phyloP scores from a whole-genome alignment of 176 grass and related monocot species.

The Echinochloa phyllopogon region DNA sequence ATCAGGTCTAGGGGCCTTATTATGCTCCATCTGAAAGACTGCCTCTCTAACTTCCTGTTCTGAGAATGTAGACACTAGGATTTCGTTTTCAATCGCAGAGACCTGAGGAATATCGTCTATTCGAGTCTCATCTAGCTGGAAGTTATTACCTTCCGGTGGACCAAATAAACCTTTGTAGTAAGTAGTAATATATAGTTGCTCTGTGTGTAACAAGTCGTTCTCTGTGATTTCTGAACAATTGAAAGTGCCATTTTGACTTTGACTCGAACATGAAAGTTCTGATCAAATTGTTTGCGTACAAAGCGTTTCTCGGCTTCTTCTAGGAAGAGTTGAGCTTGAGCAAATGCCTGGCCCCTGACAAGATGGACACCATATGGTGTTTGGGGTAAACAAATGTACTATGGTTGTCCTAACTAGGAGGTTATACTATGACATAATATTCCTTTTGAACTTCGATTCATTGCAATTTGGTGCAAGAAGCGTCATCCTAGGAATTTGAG shows the following conservation, averaged over 20 bases:
- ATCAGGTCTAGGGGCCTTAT: too few species aligned
- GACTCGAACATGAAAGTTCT: background rate
- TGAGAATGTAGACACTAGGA: too few species aligned
- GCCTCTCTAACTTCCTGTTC: too few species aligned
- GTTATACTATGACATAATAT: background rate
- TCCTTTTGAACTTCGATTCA: background rate
- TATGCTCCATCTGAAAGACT: too few species aligned
- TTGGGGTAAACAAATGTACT: background rate
- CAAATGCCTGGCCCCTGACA: background rate
- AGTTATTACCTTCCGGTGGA: too few species aligned
- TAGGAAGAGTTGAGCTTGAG: background rate
- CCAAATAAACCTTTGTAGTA: too few species aligned
- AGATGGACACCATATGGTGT: background rate
- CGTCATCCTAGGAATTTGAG: background rate
- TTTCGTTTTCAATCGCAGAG: too few species aligned
- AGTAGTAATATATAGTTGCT: too few species aligned
- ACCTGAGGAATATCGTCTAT: too few species aligned
- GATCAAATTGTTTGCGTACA: background rate
- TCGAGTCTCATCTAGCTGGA: too few species aligned
- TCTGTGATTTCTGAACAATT: background rate
- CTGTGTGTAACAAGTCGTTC: background rate
- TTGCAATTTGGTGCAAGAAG: background rate
- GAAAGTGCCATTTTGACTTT: background rate
- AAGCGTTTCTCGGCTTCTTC: background rate
- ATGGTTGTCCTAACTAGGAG: background rate